Percentiles rank a stretch among this genome's conserved stretches.
phyloP scores from a whole-genome alignment of 1,284 basidiomycete genomes.

The Wallemia mellicola region DNA sequence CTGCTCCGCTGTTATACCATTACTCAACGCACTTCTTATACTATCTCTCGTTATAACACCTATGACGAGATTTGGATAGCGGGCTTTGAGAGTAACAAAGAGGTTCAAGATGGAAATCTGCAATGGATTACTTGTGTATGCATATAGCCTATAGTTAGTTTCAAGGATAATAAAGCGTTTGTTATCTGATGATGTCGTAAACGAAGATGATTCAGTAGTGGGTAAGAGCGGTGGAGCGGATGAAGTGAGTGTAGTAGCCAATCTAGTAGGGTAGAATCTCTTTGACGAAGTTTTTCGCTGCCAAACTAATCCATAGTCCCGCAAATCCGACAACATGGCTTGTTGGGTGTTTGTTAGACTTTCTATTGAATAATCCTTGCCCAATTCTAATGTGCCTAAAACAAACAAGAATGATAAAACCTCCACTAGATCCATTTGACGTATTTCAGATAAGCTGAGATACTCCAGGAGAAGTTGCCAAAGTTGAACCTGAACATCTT shows the following conservation, averaged over 20 bases:
- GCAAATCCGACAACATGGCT: constrained; percentile 66
- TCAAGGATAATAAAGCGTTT: constrained; percentile 89
- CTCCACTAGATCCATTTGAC: constrained; percentile 71
- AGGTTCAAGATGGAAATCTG: constrained; percentile 88
- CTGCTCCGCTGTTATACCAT: constrained; percentile 90
- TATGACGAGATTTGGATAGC: constrained; percentile 85
- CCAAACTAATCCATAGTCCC: constrained; percentile 83
- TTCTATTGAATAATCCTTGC: constrained; percentile 70
- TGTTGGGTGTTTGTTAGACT: constrained; percentile 47
- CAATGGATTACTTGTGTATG: constrained; percentile 86
- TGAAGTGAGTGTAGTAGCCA: constrained; percentile 67
- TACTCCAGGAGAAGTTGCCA: constrained; percentile 89
- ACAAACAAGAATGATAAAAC: constrained; percentile 84
- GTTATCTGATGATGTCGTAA: constrained; percentile 21
- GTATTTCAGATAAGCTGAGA: constrained; percentile 44
- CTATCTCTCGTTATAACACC: constrained; percentile 82
- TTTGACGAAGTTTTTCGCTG: constrained; percentile 28
- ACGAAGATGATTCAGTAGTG: constrained; percentile 25
- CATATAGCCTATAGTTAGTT: constrained; percentile 94
- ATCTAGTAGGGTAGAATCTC: constrained; percentile 77
- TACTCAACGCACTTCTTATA: constrained; percentile 70
- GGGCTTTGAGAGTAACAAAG: constrained; percentile 68
- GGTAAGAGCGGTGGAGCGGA: constrained; percentile 32
- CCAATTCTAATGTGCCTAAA: constrained; percentile 74
- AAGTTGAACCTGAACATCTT: constrained; percentile 87